Base-by-base conservation (phyloP, 1,284 basidiomycete species). In the Ceratobasidium sp. region DNA sequence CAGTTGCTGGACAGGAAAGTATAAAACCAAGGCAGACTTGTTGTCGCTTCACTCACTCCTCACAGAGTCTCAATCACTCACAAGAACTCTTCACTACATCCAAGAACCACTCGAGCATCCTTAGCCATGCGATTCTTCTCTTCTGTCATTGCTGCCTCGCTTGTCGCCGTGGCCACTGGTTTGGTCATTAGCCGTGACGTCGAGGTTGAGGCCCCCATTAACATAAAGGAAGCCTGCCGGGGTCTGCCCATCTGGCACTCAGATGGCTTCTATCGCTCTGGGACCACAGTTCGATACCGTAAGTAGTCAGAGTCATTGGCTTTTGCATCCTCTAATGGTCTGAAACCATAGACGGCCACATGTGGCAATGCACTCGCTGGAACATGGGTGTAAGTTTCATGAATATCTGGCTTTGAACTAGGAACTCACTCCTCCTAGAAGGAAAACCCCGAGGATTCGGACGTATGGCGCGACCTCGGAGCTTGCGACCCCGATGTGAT, bases 291-390 rank as follows among this genome's bases (percentile, higher is more conserved):
- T 25, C 46, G 59, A 9, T 62, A 52, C 36, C 59, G 56, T 57
- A 6, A 33, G 56, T 42, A 6, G 16, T 39, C 21, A 14, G 8
- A n/a, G 7, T 23, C 16, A 13, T 23, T 5, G n/a, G 6, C 21
- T 4, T 9, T 42, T 21, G 19, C 36, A 39, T 36, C 4, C 2
- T 39, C 21, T 14, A n/a, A 57, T 9, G 21, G n/a, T 3, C 21
- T 57, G 9, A 16, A 21, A 23, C 33, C 23, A 19, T 21, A 57
- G 56, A 62, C 16, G 49, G 49, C 30, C 59, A 62, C 59, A 21
- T 62, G 29, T 62, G 59, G 59, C 59, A 62, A 52, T 62, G 59
- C 59, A 62, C 59, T 42, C 46, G 49, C 47, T 62, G 59, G 59
- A 52, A 50, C 33, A 25, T 29, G 19, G 59, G 59, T 14, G 59